Percentiles rank a stretch among this genome's conserved stretches.
Evolutionary conservation across 371 early-diverging fungal genomes (phyloP).

Genomic region (Phascolomyces articulosus): DNA sequence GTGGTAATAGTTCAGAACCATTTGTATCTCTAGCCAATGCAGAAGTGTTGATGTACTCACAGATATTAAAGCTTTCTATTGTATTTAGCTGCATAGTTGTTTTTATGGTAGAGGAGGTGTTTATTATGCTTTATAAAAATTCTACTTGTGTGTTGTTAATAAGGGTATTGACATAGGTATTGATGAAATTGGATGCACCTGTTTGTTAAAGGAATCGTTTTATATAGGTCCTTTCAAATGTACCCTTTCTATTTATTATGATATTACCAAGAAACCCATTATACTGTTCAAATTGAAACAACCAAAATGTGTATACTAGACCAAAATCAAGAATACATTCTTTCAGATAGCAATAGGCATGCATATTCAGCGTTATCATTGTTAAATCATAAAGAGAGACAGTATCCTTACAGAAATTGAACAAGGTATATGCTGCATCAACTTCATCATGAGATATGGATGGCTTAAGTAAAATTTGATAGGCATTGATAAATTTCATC

Average conservation of each 20-base stretch:
- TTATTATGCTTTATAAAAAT: too few species aligned
- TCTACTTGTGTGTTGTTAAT: too few species aligned
- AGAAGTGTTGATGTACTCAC: too few species aligned
- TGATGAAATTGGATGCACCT: too few species aligned
- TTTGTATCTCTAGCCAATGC: too few species aligned
- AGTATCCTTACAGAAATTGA: background rate
- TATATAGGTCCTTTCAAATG: background rate
- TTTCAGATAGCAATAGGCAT: background rate
- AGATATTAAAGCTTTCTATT: too few species aligned
- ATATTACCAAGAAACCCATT: conserved; percentile 6
- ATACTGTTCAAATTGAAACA: conserved; percentile 10
- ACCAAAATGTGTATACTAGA: conserved; percentile 7
- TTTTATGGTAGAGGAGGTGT: too few species aligned
- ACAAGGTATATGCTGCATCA: background rate
- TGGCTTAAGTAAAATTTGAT: background rate
- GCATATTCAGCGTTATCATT: background rate
- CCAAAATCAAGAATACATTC: conserved; percentile 2
- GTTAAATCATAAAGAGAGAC: background rate
- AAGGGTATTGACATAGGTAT: too few species aligned
- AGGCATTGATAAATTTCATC: conserved; percentile 10
- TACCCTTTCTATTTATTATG: background rate
- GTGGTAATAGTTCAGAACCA: too few species aligned
- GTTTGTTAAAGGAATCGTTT: background rate
- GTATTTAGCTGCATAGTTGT: too few species aligned
- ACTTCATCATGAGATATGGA: background rate